A percentile compares a stretch with the other conserved stretches of the same genome.
These are phyloP conservation scores for Cryptococcus sp. DNA, from an alignment of 1,284 basidiomycete genomes.

Conservation along the genomic window DNA sequence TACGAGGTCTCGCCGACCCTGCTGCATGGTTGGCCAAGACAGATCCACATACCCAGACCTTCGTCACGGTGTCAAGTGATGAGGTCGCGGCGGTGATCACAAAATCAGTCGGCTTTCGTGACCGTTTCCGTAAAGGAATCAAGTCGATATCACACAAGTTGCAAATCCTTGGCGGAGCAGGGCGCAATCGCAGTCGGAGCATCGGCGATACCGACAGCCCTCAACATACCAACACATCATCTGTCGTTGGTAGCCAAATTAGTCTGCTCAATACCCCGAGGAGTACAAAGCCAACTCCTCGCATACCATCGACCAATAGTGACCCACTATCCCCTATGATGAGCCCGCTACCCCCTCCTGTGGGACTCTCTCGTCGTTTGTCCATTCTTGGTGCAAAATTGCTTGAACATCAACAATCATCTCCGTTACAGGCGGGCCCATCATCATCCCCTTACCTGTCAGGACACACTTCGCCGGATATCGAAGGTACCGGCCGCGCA, in stretches of 20 bases:
- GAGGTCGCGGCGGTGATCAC: constrained; percentile 76
- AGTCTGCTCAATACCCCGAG: constrained; percentile 14
- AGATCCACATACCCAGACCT: constrained; percentile 62
- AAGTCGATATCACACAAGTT: constrained; percentile 38
- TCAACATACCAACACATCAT: constrained; percentile 9
- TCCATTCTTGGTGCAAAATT: constrained; percentile 23
- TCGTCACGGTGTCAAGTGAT: constrained; percentile 70
- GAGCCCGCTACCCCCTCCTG: constrained; percentile 22
- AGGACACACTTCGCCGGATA: constrained; percentile 10
- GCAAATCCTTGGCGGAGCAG: constrained; percentile 28
- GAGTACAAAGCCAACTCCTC: constrained; percentile 11
- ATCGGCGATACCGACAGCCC: constrained; percentile 27
- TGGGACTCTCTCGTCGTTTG: constrained; percentile 24
- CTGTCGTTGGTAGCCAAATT: constrained; percentile 15
- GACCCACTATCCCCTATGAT: constrained; percentile 20
- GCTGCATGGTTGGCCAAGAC: constrained; percentile 78
- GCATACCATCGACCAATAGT: constrained; percentile 1
- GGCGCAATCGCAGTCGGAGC: constrained; percentile 39
- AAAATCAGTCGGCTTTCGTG: constrained; percentile 39
- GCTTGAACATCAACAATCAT: constrained; percentile 5
- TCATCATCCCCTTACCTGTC: constrained; percentile 12
- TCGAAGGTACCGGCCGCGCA: not conserved
- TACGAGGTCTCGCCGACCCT: constrained; percentile 69
- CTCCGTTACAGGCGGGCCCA: constrained; percentile 7
- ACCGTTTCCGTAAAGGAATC: constrained; percentile 44